phyloP scores from a whole-genome alignment of 1,284 basidiomycete genomes.

The Rhodofomes roseus region DNA sequence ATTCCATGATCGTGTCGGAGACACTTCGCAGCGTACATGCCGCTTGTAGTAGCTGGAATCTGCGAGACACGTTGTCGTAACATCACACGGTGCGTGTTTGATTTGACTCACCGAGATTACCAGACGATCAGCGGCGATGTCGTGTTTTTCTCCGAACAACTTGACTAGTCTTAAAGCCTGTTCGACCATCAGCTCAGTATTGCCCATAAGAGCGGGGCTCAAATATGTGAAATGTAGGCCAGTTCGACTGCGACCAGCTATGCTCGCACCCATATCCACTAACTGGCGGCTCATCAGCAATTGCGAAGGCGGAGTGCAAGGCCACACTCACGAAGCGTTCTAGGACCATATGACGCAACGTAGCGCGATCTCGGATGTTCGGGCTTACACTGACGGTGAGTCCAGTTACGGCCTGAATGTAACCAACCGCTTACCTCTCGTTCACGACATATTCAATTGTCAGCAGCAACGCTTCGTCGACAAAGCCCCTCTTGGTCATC shows the following conservation, averaged over 20 bases:
- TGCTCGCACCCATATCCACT: slow-evolving; percentile 43
- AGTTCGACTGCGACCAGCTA: slow-evolving; percentile 35
- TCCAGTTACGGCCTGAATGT: background rate
- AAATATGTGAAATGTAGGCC: slow-evolving; percentile 51
- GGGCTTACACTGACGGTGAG: background rate
- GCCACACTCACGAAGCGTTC: slow-evolving; percentile 17
- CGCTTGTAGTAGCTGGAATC: slow-evolving; percentile 57
- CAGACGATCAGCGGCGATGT: slow-evolving; percentile 36
- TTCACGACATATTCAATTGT: background rate
- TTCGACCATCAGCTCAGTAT: slow-evolving; percentile 35
- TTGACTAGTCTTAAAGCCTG: slow-evolving; percentile 37
- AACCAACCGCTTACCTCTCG: background rate
- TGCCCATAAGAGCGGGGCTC: slow-evolving; percentile 38
- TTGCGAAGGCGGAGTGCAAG: slow-evolving; percentile 3
- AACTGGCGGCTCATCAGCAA: slow-evolving; percentile 33
- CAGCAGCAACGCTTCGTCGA: background rate
- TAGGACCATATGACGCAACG: slow-evolving; percentile 1
- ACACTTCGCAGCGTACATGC: slow-evolving; percentile 43
- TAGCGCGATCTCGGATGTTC: background rate
- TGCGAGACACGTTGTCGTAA: slow-evolving; percentile 20
- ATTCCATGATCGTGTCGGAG: slow-evolving; percentile 38
- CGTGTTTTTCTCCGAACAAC: slow-evolving; percentile 36
- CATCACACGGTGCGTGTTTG: background rate
- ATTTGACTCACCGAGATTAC: slow-evolving; percentile 44
- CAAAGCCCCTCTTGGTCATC: background rate